Conservation (phyloP, 352 stramenopile species). For the Globisporangium iwayamae region DNA sequence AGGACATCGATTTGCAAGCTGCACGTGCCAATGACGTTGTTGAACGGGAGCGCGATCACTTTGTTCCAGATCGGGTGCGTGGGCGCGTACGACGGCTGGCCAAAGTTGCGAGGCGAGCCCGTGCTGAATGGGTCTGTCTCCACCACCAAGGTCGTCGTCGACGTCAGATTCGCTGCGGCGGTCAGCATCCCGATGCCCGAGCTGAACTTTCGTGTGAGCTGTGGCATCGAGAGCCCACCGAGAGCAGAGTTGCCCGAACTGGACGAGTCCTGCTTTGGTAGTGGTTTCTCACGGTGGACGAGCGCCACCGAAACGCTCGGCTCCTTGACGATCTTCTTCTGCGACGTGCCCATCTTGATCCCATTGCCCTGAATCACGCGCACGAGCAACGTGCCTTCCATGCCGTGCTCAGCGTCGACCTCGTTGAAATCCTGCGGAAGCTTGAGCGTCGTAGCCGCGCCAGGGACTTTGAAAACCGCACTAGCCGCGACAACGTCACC, state of each 20-base stretch:
- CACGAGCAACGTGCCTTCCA: constrained; percentile 65
- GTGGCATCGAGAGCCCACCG: constrained; percentile 62
- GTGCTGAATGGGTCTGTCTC: constrained; percentile 49
- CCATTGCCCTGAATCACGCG: constrained; percentile 82
- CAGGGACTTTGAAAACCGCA: constrained; percentile 84
- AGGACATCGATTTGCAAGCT: constrained; percentile 74
- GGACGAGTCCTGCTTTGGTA: constrained; percentile 31
- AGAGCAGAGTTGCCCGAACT: constrained; percentile 31
- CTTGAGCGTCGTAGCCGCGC: constrained; percentile 79
- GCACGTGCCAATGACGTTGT: constrained; percentile 71
- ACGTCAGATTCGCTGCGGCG: constrained; percentile 32
- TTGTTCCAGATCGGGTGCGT: constrained; percentile 84
- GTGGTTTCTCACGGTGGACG: constrained; percentile 56
- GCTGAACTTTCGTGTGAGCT: constrained; percentile 73
- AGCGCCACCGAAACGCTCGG: constrained; percentile 55
- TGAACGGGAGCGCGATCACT: constrained; percentile 71
- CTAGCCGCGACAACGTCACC: constrained; percentile 83
- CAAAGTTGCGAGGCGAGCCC: constrained; percentile 48
- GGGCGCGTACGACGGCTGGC: constrained; percentile 52
- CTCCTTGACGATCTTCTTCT: constrained; percentile 70
- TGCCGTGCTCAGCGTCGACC: constrained; percentile 74
- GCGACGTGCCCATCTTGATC: constrained; percentile 59
- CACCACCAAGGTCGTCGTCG: constrained; percentile 28
- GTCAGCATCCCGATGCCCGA: constrained; percentile 55
- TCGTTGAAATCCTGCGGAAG: constrained; percentile 88